Base-by-base conservation (phyloP, 139 green algal genomes). In the Prasinococcaceae sp. region DNA sequence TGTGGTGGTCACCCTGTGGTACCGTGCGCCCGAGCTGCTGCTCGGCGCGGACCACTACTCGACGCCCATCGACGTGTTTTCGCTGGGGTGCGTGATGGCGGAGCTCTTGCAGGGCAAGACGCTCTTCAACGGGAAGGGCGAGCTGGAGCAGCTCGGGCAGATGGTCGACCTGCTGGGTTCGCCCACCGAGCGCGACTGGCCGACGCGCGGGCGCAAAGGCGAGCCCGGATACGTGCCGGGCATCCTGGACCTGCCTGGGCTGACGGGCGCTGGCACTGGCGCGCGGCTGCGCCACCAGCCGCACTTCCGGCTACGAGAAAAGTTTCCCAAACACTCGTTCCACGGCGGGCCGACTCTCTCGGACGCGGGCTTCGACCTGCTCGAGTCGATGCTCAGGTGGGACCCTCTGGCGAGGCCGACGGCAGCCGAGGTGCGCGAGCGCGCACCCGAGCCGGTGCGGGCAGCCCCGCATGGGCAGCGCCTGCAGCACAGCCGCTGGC, bases 51-150 rank as follows among this genome's bases (percentile, higher is more conserved):
- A 73, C 25, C 50, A 63, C 23, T 98, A 96, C 74, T 79, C 56
- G 16, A 89, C 85, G 0, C 75, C 77, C 0, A 47, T 65, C 27
- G 54, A 70, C 26, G 17, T 60, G 55, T 95, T 87, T 85, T 77
- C 60, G n/a, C 36, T 84, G 6, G 87, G 86, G 12, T 93, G 83
- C 69, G 92, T 95, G 71, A 84, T 94, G 76, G 88, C 64, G 4
- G 86, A 95, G 73, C 72, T 96, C 30, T 63, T 95, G 25, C 20
- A 30, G 24, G 60, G 67, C 27, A 50, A 65, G 50, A 54, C 76
- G 20, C 58, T 92, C 36, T 83, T 93, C 20, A 28, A 25, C 0
- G 80, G 76, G 23, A 77, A 83, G 51, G 56, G 41, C 19, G 84
- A 94, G 63, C 61, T 92, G 2, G 78, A 83, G 27, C 75, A 84